Evolutionary conservation across 1,284 basidiomycete species (phyloP).

Genomic region (Trametes polyzona): DNA sequence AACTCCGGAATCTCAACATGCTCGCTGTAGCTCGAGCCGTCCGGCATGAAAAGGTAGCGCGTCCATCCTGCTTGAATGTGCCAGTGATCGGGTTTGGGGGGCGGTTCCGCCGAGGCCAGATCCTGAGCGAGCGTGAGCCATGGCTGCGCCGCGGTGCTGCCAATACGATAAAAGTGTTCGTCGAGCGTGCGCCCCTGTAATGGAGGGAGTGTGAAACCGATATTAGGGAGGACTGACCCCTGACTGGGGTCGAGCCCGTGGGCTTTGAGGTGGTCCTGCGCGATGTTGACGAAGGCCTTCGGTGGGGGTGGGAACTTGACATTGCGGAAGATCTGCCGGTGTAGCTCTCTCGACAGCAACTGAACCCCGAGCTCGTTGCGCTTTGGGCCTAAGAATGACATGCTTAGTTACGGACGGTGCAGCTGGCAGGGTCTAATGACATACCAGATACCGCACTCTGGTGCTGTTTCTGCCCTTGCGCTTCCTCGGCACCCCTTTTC

Average conservation of each 20-base stretch:
- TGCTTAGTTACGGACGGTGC: neutral
- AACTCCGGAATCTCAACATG: constrained; percentile 65
- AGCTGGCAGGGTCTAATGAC: neutral
- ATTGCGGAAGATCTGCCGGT: constrained; percentile 85
- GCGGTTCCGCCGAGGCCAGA: constrained; percentile 61
- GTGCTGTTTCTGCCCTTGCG: neutral
- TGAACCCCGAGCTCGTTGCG: constrained; percentile 93
- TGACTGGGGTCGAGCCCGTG: constrained; percentile 84
- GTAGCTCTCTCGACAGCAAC: constrained; percentile 80
- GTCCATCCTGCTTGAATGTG: constrained; percentile 89
- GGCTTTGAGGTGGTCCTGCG: constrained; percentile 75
- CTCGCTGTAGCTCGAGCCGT: constrained; percentile 70
- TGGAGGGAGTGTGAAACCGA: constrained; percentile 81
- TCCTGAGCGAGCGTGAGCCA: constrained; percentile 78
- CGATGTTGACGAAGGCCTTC: constrained; percentile 69
- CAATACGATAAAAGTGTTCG: constrained; percentile 90
- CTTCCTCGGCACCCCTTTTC: neutral
- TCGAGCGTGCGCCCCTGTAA: constrained; percentile 85
- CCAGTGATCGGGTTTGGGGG: constrained; percentile 76
- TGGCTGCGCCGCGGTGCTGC: constrained; percentile 74
- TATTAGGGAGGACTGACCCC: constrained; percentile 81
- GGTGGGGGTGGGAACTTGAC: constrained; percentile 68
- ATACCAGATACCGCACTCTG: constrained; percentile 6
- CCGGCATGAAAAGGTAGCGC: constrained; percentile 70
- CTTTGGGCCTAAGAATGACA: constrained; percentile 41